These are phyloP conservation scores for Fusarium coicis DNA, from an alignment of 2,329 filamentous ascomycete genomes.

Conservation along the genomic window DNA sequence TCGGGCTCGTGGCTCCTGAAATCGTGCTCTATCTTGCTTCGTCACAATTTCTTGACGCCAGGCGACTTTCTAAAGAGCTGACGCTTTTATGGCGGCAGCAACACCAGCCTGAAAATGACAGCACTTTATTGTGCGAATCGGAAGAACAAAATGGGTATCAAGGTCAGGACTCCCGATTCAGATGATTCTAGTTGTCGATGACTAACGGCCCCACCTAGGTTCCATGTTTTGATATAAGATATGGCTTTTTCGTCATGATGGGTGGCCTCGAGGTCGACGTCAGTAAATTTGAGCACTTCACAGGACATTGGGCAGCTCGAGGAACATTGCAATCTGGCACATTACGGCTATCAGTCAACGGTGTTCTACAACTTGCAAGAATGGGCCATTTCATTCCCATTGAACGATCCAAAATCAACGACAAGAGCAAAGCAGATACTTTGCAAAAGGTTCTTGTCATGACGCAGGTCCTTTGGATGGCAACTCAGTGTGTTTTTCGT, in stretches of 20 bases:
- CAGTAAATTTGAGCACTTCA: not conserved
- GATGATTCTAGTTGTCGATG: too few species aligned
- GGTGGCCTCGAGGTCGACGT: not conserved
- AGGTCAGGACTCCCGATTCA: not conserved
- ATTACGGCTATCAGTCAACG: not conserved
- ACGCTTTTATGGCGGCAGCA: not conserved
- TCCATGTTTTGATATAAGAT: not conserved
- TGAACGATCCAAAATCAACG: not conserved
- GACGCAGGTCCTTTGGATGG: not conserved
- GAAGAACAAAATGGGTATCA: not conserved
- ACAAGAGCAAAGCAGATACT: not conserved
- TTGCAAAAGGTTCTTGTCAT: not conserved
- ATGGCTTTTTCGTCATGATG: not conserved
- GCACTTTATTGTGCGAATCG: not conserved
- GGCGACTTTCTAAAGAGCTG: not conserved
- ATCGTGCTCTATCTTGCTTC: not conserved
- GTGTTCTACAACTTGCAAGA: not conserved
- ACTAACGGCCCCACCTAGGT: not conserved
- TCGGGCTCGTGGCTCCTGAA: not conserved
- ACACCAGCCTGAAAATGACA: not conserved
- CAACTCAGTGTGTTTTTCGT: not conserved
- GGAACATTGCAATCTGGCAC: not conserved
- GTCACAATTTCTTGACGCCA: not conserved
- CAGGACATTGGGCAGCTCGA: not conserved
- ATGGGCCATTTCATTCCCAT: not conserved